Conservation (phyloP, 371 early-diverging fungal species). For the Smittium mucronatum region DNA sequence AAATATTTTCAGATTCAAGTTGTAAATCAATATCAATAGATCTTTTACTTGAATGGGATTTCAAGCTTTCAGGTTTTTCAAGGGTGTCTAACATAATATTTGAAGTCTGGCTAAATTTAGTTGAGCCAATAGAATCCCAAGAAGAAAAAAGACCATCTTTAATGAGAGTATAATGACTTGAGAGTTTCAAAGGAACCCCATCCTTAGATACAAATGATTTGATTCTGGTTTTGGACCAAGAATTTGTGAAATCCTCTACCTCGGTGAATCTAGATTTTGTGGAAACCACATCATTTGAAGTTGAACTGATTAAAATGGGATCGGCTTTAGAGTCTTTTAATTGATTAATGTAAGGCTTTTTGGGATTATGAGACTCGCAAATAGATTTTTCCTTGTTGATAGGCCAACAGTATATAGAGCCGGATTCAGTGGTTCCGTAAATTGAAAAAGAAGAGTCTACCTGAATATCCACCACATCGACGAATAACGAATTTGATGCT, state of each 20-base stretch:
- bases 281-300: not conserved
- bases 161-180: not conserved
- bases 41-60: too few relatives aligned
- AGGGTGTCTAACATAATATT: not conserved
- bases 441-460: not conserved
- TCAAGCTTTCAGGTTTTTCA: not conserved
- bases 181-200: not conserved
- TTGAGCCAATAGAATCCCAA: too few relatives aligned
- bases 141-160: not conserved
- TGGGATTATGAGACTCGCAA: not conserved
- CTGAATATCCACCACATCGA: not conserved
- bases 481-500: not conserved
- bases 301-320: not conserved
- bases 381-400: not conserved
- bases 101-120: not conserved
- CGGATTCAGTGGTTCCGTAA: not conserved
- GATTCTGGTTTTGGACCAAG: not conserved
- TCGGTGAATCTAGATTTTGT: not conserved
- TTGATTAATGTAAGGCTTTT: not conserved
- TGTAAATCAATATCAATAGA: not conserved
- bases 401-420: not conserved
- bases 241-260: not conserved
- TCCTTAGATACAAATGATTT: not conserved
- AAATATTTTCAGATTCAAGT: not conserved
- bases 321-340: not conserved